phyloP scores from a whole-genome alignment of 2,329 filamentous ascomycete species.

The Neobulgaria alba region DNA sequence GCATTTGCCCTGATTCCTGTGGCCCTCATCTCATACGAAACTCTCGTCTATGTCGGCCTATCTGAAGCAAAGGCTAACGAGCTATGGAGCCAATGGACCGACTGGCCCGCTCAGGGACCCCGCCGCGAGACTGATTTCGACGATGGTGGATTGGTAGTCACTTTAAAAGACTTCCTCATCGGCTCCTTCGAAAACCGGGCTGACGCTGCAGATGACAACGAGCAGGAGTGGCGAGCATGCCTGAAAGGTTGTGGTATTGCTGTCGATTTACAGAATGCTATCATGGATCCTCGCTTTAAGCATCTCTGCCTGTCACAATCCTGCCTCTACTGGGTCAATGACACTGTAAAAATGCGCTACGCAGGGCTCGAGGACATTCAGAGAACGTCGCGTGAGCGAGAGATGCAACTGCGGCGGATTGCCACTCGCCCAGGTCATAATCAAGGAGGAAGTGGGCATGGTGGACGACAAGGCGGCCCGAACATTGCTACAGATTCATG shows the following conservation, averaged over 20 bases:
- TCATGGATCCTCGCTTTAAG: slow-evolving; percentile 4
- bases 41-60: slow-evolving; percentile 5
- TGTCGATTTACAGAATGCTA: slow-evolving; percentile 5
- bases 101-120: slow-evolving; percentile 5
- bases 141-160: slow-evolving; percentile 4
- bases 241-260: slow-evolving; percentile 5
- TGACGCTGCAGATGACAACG: slow-evolving; percentile 3
- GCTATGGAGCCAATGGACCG: slow-evolving; percentile 4
- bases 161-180: slow-evolving; percentile 5
- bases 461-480: slow-evolving; percentile 1
- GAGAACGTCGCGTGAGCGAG: slow-evolving; percentile 2
- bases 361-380: slow-evolving; percentile 4
- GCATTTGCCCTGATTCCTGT: slow-evolving; percentile 3
- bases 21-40: slow-evolving; percentile 5
- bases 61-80: slow-evolving; percentile 6
- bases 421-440: slow-evolving; percentile 1
- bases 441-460: slow-evolving; percentile 3
- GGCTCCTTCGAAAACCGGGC: slow-evolving; percentile 4
- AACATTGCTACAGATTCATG: slow-evolving; percentile 4
- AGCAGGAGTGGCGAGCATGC: slow-evolving; percentile 4
- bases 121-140: slow-evolving; percentile 6
- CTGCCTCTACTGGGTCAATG: slow-evolving; percentile 2
- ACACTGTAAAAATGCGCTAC: slow-evolving; percentile 3
- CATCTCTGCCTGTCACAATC: slow-evolving; percentile 3
- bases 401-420: slow-evolving; percentile 2